Evolutionary conservation across 495 filamentous ascomycete species (phyloP).

Genomic region (Penicillium robsamsonii): DNA sequence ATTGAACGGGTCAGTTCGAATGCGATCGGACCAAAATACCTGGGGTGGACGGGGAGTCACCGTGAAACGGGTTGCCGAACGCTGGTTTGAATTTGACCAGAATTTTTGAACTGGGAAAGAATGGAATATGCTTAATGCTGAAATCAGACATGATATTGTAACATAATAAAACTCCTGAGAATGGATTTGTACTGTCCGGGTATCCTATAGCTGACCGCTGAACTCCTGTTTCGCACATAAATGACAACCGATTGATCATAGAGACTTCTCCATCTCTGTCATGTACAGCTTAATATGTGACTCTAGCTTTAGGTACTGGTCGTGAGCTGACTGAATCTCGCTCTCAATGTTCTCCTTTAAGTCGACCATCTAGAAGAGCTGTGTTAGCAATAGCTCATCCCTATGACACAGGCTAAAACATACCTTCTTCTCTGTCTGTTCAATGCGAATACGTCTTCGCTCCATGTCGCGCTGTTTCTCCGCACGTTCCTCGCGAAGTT

Average conservation of each 20-base stretch:
- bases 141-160: constrained; percentile 10
- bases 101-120: neutral
- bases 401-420: constrained; percentile 11
- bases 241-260: constrained; percentile 46
- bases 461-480: constrained; percentile 91
- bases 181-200: constrained; percentile 36
- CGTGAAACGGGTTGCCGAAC: constrained; percentile 58
- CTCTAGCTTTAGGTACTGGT: constrained; percentile 94
- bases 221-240: constrained; percentile 38
- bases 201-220: constrained; percentile 43
- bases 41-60: constrained; percentile 70
- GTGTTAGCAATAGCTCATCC: constrained; percentile 6
- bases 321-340: constrained; percentile 81
- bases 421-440: constrained; percentile 99
- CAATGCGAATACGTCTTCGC: constrained; percentile 81
- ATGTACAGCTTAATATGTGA: constrained; percentile 96
- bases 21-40: constrained; percentile 51
- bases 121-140: neutral
- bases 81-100: constrained; percentile 68
- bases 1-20: constrained; percentile 57
- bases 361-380: constrained; percentile 75
- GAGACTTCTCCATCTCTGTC: constrained; percentile 94
- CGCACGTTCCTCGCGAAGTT: constrained; percentile 76
- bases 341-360: constrained; percentile 95
- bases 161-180: constrained; percentile 26